Evolutionary conservation across 768 basidiomycete species (phyloP).

Genomic region (Naganishia kalamii): DNA sequence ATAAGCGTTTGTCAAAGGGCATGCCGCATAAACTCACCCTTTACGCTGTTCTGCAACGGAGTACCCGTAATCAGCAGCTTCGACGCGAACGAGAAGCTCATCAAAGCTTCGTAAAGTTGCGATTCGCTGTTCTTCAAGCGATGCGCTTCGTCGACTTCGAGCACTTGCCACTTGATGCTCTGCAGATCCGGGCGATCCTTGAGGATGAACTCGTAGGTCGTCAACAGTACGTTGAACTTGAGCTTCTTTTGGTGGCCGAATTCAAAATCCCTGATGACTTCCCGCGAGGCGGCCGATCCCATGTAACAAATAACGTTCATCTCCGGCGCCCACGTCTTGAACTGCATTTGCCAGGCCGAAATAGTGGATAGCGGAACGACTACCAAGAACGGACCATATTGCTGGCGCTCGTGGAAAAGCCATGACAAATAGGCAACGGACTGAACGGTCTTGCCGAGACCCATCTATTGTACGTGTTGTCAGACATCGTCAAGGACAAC

Average conservation of each 20-base stretch:
- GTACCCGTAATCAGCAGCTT: constrained; percentile 97
- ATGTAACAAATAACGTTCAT: constrained; percentile 96
- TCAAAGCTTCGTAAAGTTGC: constrained; percentile 88
- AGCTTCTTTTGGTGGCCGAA: constrained; percentile 80
- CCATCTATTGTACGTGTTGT: constrained; percentile 57
- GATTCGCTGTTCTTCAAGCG: constrained; percentile 96
- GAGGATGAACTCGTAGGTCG: constrained; percentile 91
- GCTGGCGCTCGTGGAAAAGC: constrained; percentile 82
- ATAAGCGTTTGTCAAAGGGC: background rate
- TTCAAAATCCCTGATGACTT: constrained; percentile 85
- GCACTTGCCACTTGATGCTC: constrained; percentile 93
- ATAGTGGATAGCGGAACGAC: constrained; percentile 97
- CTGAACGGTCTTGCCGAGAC: constrained; percentile 95
- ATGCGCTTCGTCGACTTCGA: constrained; percentile 97
- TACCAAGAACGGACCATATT: constrained; percentile 94
- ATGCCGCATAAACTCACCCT: constrained; percentile 43
- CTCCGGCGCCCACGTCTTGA: constrained; percentile 89
- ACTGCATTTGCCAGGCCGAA: constrained; percentile 95
- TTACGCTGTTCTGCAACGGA: constrained; percentile 97
- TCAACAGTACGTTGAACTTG: constrained; percentile 93
- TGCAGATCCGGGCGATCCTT: constrained; percentile 81
- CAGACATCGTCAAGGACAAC: background rate
- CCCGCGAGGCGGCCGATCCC: constrained; percentile 76
- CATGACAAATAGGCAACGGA: constrained; percentile 91
- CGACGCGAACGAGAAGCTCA: constrained; percentile 78